Evolutionary conservation across 176 grass and related monocot species (phyloP).

Genomic region (Cenchrus americanus): DNA sequence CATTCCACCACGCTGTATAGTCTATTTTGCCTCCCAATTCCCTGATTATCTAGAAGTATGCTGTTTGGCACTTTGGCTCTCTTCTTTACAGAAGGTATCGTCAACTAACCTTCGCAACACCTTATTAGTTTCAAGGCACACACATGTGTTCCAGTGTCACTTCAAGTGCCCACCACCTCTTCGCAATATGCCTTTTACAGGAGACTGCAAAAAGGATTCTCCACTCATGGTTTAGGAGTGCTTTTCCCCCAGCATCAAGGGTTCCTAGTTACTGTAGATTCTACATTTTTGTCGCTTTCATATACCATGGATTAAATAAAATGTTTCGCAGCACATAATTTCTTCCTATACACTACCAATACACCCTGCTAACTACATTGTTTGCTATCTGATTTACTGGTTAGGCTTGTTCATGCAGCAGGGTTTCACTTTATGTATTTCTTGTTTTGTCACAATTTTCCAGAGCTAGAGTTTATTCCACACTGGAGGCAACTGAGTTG

Average conservation of each 20-base stretch:
- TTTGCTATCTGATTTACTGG: neutral
- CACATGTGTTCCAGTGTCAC: neutral
- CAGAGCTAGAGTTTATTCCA: neutral
- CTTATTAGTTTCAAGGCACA: neutral
- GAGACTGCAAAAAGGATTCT: neutral
- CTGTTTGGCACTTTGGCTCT: neutral
- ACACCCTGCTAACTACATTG: slow-evolving; percentile 7
- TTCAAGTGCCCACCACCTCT: neutral
- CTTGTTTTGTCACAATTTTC: neutral
- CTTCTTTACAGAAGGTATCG: neutral
- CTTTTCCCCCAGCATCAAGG: neutral
- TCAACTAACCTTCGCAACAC: neutral
- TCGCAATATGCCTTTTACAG: neutral
- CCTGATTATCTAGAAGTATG: neutral
- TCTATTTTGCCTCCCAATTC: neutral
- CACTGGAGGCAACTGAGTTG: neutral
- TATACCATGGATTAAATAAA: neutral
- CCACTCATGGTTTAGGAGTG: neutral
- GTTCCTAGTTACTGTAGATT: neutral
- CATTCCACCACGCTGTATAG: neutral
- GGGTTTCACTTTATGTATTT: neutral
- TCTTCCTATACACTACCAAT: neutral
- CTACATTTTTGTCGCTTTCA: neutral
- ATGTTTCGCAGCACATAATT: neutral
- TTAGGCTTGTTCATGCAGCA: neutral